A percentile compares a stretch with the other conserved stretches of the same genome.
These are phyloP conservation scores for Lolium multiflorum DNA, from an alignment of 176 grass and related monocot species.

Conservation along the genomic window DNA sequence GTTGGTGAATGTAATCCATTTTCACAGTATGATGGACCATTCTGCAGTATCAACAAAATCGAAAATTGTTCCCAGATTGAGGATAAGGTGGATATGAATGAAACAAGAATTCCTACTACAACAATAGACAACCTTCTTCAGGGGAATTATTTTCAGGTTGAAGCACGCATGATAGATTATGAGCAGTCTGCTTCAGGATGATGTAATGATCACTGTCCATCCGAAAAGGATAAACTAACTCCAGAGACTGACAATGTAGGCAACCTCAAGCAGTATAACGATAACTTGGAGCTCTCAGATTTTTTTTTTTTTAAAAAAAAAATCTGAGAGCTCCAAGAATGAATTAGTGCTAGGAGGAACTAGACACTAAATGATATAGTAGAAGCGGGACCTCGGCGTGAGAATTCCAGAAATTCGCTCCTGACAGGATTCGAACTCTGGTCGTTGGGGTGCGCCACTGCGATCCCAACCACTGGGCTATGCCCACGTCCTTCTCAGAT, in stretches of 20 bases:
- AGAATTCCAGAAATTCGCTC: too few relatives aligned
- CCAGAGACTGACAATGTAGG: neutral
- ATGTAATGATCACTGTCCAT: too few relatives aligned
- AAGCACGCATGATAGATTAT: constrained; percentile 13
- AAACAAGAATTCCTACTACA: neutral
- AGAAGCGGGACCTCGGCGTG: too few relatives aligned
- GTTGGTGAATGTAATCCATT: neutral
- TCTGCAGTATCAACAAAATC: neutral
- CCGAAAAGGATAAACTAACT: too few relatives aligned
- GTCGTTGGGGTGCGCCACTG: too few relatives aligned
- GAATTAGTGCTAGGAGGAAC: too few relatives aligned
- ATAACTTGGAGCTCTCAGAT: neutral
- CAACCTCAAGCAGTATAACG: neutral
- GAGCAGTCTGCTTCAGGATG: constrained; percentile 18
- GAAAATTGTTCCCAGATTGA: neutral
- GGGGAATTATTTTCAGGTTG: constrained; percentile 12
- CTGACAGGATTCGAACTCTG: too few relatives aligned
- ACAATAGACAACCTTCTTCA: constrained; percentile 7
- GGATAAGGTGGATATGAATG: constrained; percentile 10
- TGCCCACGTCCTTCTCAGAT: too few relatives aligned
- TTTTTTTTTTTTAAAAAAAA: too few relatives aligned
- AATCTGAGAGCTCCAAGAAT: too few relatives aligned
- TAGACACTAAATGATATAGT: too few relatives aligned
- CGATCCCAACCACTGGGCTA: too few relatives aligned
- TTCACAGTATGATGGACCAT: neutral